Evolutionary conservation across 2,329 filamentous ascomycete genomes (phyloP).

Genomic region (Epicoccum nigrum): DNA sequence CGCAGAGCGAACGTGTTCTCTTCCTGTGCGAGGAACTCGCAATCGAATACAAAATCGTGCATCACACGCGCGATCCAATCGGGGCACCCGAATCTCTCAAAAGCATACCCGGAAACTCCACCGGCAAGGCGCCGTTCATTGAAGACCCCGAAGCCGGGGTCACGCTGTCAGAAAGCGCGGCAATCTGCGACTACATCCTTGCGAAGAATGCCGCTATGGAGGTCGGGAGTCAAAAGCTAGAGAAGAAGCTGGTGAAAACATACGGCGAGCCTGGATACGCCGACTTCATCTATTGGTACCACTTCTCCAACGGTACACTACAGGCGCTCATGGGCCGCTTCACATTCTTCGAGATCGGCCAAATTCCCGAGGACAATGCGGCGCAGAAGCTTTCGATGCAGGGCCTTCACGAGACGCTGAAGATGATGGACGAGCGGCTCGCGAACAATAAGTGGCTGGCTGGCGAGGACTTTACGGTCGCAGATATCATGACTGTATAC

Average conservation of each 20-base stretch:
- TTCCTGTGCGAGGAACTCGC: slow-evolving; percentile 69
- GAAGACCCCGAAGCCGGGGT: slow-evolving; percentile 58
- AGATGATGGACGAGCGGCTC: slow-evolving; percentile 56
- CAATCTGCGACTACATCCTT: slow-evolving; percentile 66
- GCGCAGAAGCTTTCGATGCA: slow-evolving; percentile 16
- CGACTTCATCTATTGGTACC: slow-evolving; percentile 67
- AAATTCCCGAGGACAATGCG: slow-evolving; percentile 31
- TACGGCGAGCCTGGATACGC: slow-evolving; percentile 58
- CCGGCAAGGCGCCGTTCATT: slow-evolving; percentile 64
- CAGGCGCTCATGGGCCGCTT: slow-evolving; percentile 42
- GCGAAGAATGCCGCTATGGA: slow-evolving; percentile 54
- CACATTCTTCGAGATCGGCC: slow-evolving; percentile 35
- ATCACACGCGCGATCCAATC: slow-evolving; percentile 53
- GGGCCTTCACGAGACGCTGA: slow-evolving; percentile 48
- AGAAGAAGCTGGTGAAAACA: slow-evolving; percentile 19
- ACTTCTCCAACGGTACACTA: slow-evolving; percentile 55
- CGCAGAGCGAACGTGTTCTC: slow-evolving; percentile 66
- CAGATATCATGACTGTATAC: slow-evolving; percentile 68
- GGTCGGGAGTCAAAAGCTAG: slow-evolving; percentile 46
- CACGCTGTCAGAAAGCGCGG: slow-evolving; percentile 58
- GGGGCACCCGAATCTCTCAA: slow-evolving; percentile 29
- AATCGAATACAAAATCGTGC: slow-evolving; percentile 58
- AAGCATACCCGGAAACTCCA: slow-evolving; percentile 34
- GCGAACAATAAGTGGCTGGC: slow-evolving; percentile 59
- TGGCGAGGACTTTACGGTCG: slow-evolving; percentile 65